Conservation (phyloP, 1,139 yeast species). For the Diutina neorugosa region DNA sequence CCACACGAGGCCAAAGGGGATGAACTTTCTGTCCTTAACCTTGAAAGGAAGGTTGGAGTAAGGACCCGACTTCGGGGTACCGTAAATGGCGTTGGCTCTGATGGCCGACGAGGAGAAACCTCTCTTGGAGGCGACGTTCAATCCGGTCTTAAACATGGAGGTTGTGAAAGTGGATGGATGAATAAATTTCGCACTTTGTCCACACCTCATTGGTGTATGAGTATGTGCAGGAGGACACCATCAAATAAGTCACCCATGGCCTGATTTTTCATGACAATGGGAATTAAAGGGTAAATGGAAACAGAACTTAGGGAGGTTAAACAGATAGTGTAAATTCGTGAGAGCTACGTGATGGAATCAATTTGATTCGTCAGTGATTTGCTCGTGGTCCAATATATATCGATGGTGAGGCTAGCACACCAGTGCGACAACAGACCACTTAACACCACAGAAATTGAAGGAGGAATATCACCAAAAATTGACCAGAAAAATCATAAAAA, state of each 20-base stretch:
- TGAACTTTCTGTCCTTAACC: slow-evolving; percentile 72
- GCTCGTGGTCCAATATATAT: no score
- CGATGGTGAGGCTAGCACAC: no score
- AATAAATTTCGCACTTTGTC: neutral
- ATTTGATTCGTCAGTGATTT: no score
- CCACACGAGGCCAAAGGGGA: slow-evolving; percentile 75
- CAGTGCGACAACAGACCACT: no score
- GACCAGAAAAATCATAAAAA: no score
- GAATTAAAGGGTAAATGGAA: neutral
- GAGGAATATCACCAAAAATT: no score
- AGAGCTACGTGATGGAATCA: no score
- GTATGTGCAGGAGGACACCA: neutral
- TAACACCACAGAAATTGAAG: no score
- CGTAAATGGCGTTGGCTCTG: slow-evolving; percentile 14
- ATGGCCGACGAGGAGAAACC: neutral
- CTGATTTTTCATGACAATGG: neutral
- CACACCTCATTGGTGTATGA: neutral
- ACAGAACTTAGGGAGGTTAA: no score
- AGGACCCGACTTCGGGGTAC: slow-evolving; percentile 60
- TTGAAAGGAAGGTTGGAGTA: slow-evolving; percentile 90
- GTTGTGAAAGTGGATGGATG: neutral
- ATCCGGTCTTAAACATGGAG: slow-evolving; percentile 3
- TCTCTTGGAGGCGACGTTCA: slow-evolving; percentile 4
- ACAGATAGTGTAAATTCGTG: no score
- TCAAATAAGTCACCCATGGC: neutral